These are phyloP conservation scores for Fusarium sp. DNA, from an alignment of 2,329 filamentous ascomycete genomes.

Conservation along the genomic window DNA sequence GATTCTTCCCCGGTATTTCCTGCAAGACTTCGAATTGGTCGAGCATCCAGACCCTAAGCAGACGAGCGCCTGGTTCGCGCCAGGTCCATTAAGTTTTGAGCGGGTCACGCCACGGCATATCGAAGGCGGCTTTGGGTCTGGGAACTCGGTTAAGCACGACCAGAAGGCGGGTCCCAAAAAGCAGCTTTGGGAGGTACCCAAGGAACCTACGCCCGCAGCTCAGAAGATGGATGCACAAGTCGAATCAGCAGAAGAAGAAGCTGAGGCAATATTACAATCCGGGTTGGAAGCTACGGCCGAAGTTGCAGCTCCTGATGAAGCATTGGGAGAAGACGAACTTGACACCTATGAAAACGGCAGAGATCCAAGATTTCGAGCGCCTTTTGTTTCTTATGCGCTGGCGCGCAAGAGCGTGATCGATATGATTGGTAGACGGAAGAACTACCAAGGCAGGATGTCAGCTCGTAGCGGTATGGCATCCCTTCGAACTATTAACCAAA, in stretches of 20 bases:
- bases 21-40: conserved; percentile 71
- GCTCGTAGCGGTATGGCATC: conserved; percentile 48
- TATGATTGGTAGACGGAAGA: conserved; percentile 18
- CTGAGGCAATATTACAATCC: not conserved
- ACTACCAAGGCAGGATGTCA: conserved; percentile 27
- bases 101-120: conserved; percentile 39
- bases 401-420: conserved; percentile 51
- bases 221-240: not conserved
- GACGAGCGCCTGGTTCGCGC: conserved; percentile 67
- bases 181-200: not conserved
- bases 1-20: conserved; percentile 70
- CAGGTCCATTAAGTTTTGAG: conserved; percentile 57
- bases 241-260: not conserved
- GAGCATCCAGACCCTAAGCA: conserved; percentile 68
- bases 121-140: not conserved
- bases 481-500: not conserved
- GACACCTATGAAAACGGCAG: not conserved
- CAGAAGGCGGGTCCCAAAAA: not conserved
- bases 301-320: not conserved
- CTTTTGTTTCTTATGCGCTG: conserved; percentile 46
- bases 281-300: not conserved
- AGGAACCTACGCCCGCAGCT: not conserved
- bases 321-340: not conserved
- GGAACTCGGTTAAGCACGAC: not conserved
- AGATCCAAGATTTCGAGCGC: conserved; percentile 19